Conservation (phyloP, 306 rosid genomes). For the Mimosa bimucronata region DNA sequence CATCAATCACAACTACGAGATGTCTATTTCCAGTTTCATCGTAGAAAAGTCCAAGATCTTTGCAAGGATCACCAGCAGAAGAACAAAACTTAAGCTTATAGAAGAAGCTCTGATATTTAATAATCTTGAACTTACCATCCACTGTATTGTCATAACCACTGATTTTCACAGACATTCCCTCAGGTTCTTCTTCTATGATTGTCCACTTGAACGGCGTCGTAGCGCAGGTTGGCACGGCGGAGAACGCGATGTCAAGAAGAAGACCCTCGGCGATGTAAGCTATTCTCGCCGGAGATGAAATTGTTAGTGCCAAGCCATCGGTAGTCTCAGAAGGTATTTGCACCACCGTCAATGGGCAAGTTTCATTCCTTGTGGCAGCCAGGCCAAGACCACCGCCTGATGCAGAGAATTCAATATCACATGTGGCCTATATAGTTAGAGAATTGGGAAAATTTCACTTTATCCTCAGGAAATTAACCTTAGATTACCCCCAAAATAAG, state of each 20-base stretch:
- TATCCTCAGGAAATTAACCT: too few species aligned
- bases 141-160: neutral
- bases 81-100: slow-evolving; percentile 1
- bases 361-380: neutral
- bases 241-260: neutral
- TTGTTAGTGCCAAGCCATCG: neutral
- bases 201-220: neutral
- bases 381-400: slow-evolving; percentile 8
- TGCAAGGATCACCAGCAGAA: neutral
- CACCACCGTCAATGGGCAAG: neutral
- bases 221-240: neutral
- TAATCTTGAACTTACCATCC: neutral
- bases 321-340: neutral
- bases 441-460: neutral
- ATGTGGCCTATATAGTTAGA: neutral
- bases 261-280: neutral
- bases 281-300: neutral
- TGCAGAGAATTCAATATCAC: neutral
- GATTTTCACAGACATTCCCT: neutral
- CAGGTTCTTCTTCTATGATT: neutral
- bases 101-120: neutral
- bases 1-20: neutral
- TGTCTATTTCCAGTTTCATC: slow-evolving; percentile 1
- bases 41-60: neutral
- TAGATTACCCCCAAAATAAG: too few species aligned